These are phyloP conservation scores for Populus nigra DNA, from an alignment of 345 rosid species.

Conservation along the genomic window DNA sequence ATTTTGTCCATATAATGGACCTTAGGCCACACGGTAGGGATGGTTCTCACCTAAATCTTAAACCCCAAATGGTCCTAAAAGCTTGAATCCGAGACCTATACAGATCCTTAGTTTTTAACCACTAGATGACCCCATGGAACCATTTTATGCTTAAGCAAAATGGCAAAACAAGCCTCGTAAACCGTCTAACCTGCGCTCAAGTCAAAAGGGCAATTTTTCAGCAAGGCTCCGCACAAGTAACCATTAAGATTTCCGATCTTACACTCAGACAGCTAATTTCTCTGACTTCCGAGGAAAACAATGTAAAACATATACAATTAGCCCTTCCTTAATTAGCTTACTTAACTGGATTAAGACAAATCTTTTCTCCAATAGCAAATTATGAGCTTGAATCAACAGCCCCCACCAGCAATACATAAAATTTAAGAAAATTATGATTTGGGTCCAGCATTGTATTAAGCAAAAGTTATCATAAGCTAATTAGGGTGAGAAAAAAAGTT, in stretches of 20 bases:
- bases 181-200: no score
- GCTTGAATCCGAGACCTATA: no score
- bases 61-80: no score
- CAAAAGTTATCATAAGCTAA: neutral
- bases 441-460: neutral
- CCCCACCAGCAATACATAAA: neutral
- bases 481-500: neutral
- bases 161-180: no score
- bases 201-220: no score
- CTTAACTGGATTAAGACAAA: neutral
- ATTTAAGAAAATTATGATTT: neutral
- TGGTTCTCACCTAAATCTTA: no score
- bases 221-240: neutral
- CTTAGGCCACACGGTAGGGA: no score
- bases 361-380: neutral
- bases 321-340: neutral
- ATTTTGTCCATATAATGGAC: no score
- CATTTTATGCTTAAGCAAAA: no score
- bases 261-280: neutral
- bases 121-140: no score
- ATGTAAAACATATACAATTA: neutral
- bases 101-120: no score
- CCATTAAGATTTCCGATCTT: neutral
- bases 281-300: neutral
- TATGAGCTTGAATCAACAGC: neutral